These are phyloP conservation scores for Bifiguratus adelaidae DNA, from an alignment of 192 early-diverging fungal species.

Conservation along the genomic window DNA sequence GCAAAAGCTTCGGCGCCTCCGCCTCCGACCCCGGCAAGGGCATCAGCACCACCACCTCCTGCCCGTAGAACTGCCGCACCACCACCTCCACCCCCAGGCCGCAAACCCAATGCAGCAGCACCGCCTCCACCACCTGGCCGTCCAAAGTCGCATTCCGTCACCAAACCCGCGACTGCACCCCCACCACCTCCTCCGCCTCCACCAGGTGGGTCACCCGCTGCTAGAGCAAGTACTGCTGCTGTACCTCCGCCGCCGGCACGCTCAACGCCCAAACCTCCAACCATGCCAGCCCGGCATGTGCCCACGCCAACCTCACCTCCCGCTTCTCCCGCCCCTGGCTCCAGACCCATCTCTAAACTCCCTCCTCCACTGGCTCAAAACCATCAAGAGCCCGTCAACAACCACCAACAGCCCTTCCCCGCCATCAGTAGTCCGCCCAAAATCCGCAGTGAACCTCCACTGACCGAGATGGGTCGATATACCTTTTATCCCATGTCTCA, in stretches of 20 bases:
- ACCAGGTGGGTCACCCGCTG: not conserved
- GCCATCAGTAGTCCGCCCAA: not conserved
- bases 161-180: slow-evolving; percentile 1
- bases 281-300: not conserved
- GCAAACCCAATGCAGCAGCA: slow-evolving; percentile 6
- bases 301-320: not conserved
- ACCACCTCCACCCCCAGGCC: slow-evolving; percentile 13
- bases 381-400: not conserved
- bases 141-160: not conserved
- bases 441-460: not conserved
- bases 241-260: not conserved
- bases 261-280: not conserved
- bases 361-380: too few relatives aligned
- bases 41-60: slow-evolving; percentile 9
- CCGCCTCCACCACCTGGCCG: not conserved
- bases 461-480: not conserved
- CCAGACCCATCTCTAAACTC: not conserved
- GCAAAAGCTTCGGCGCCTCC: slow-evolving; percentile 6
- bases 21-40: not conserved
- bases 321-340: not conserved
- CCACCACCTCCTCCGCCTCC: slow-evolving; percentile 7
- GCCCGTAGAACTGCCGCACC: slow-evolving; percentile 4
- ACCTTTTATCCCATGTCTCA: not conserved
- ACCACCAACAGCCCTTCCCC: not conserved
- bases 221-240: not conserved